Conservation (phyloP, 139 green algal genomes). For the Tetradesmus obliquus region DNA sequence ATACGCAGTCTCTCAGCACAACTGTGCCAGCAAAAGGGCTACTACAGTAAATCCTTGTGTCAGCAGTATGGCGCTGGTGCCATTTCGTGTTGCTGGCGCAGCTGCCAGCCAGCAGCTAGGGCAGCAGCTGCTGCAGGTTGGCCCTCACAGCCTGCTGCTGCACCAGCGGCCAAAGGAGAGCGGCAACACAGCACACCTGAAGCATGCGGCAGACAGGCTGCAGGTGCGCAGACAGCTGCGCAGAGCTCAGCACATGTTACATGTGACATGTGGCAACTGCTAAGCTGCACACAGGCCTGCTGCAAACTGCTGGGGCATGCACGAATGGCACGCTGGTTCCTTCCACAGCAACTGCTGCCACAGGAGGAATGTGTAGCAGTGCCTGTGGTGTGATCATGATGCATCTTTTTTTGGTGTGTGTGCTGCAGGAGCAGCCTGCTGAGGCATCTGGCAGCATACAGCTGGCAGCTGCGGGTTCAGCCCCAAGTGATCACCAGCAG, state of each 20-base stretch:
- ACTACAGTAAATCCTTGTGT: background rate
- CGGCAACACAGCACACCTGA: constrained; percentile 22
- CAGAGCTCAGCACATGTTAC: background rate
- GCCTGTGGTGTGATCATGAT: too few relatives aligned
- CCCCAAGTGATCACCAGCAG: background rate
- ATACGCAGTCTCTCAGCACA: background rate
- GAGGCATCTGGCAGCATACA: background rate
- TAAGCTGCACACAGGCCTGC: background rate
- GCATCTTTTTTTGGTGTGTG: background rate
- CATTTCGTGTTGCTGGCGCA: constrained; percentile 23
- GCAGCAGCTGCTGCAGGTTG: constrained; percentile 24
- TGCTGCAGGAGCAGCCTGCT: background rate
- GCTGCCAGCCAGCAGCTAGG: constrained; percentile 28
- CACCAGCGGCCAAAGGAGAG: constrained; percentile 9
- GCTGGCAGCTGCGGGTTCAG: background rate
- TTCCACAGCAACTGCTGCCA: too few relatives aligned
- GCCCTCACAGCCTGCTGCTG: constrained; percentile 33
- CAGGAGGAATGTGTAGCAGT: too few relatives aligned
- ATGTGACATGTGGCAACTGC: background rate
- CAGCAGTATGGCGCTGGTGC: constrained; percentile 35
- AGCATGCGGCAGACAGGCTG: background rate
- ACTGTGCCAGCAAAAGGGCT: background rate
- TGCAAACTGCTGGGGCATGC: too few relatives aligned
- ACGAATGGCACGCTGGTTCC: too few relatives aligned
- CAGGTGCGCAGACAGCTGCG: background rate